A percentile compares a stretch with the other conserved stretches of the same genome.
Conservation (phyloP, 2,329 filamentous ascomycete genomes). For the Colletotrichum gloeosporioides region DNA sequence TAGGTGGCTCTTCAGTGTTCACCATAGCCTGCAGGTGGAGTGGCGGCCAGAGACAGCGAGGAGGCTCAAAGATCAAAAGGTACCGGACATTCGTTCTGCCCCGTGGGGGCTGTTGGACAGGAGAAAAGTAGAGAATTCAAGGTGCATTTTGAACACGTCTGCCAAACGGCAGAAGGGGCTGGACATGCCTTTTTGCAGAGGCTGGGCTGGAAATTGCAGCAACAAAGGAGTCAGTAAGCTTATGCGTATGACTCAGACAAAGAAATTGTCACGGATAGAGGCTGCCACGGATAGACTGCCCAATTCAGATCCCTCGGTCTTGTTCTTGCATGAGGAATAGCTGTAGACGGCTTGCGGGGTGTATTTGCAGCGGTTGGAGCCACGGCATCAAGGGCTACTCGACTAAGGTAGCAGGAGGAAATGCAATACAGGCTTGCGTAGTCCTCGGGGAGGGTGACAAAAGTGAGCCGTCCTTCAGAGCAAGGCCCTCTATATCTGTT, state of each 20-base stretch:
- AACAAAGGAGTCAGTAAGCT: neutral
- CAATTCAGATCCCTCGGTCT: neutral
- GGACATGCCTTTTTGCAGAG: neutral
- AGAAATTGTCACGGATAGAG: constrained; percentile 1
- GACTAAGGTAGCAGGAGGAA: neutral
- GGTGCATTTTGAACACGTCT: neutral
- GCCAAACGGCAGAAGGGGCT: neutral
- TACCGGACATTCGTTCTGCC: neutral
- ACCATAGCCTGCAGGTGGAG: neutral
- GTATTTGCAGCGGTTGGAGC: neutral
- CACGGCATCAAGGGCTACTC: neutral
- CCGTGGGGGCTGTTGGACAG: neutral
- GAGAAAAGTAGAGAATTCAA: neutral
- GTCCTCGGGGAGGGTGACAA: neutral
- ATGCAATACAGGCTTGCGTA: neutral
- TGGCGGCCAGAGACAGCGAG: neutral
- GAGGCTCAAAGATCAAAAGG: neutral
- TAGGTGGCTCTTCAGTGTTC: neutral
- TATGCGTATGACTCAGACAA: constrained; percentile 8
- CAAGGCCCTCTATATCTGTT: neutral
- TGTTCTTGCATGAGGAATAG: neutral
- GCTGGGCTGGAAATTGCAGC: neutral
- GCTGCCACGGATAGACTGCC: neutral
- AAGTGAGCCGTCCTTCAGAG: neutral
- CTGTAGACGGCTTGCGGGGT: neutral